phyloP scores from a whole-genome alignment of 1,139 yeast genomes.

The Candida sp. region DNA sequence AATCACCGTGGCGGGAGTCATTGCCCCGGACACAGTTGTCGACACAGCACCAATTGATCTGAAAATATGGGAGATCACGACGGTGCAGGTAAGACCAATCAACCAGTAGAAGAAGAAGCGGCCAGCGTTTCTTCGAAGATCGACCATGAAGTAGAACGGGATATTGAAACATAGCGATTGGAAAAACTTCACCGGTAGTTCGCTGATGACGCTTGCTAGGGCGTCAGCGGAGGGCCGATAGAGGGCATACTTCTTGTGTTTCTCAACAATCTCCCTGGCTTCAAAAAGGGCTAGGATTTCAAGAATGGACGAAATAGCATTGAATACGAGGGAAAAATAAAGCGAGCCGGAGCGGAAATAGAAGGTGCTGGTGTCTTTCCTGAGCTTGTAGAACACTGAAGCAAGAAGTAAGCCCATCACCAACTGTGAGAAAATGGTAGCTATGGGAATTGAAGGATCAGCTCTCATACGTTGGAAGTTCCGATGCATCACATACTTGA shows the following conservation, averaged over 20 bases:
- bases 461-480: conserved; percentile 30
- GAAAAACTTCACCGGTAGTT: conserved; percentile 55
- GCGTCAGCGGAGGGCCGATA: conserved; percentile 72
- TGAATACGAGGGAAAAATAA: conserved; percentile 54
- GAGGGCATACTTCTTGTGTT: conserved; percentile 65
- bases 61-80: conserved; percentile 61
- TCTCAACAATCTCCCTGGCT: conserved; percentile 61
- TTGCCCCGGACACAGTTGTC: conserved; percentile 57
- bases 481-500: conserved; percentile 30
- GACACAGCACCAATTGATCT: conserved; percentile 62
- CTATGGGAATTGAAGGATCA: conserved; percentile 33
- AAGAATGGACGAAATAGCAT: conserved; percentile 59
- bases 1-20: conserved; percentile 62
- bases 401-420: conserved; percentile 39
- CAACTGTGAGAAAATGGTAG: conserved; percentile 28
- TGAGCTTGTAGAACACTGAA: conserved; percentile 58
- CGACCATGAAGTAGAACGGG: conserved; percentile 60
- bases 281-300: conserved; percentile 61
- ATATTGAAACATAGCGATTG: conserved; percentile 50
- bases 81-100: conserved; percentile 42
- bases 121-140: conserved; percentile 60
- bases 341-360: conserved; percentile 22
- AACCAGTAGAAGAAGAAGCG: conserved; percentile 60
- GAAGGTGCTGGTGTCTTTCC: conserved; percentile 51
- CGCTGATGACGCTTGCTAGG: conserved; percentile 58